Base-by-base conservation (phyloP, 2,329 filamentous ascomycete genomes). In the Apiospora rasikravindrae region DNA sequence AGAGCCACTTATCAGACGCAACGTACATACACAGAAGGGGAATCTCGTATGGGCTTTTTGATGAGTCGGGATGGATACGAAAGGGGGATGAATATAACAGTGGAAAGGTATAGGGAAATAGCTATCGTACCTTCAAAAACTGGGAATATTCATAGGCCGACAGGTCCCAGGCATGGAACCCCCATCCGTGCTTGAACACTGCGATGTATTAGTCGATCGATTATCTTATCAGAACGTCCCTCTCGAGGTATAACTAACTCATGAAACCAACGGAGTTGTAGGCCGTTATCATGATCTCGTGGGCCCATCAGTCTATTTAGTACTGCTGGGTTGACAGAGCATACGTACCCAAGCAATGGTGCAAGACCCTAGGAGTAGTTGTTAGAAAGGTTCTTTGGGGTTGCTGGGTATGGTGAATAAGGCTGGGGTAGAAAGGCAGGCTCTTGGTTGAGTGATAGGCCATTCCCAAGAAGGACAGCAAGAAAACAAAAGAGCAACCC, bases 161-260 rank as follows among this genome's bases (percentile, higher is more conserved):
- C 10, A 78, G 26, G 37, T 78, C 77, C 76, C 76, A 77, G 7
- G 75, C 73, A 68, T 78, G 74, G 22, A 73, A 72, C 1, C 77
- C 77, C 51, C 74, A 74, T 6, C 77, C 76, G 33, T 78, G 73
- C 2, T 75, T 72, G 11, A 72, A 72, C 77, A 76, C 77, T 78
- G 33, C 19, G 42, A 45, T 29, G 8, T 6, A n/a, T 26, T 45
- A 14, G 53, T 68, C 26, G 33, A 11, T 51, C 11, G n/a, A 19
- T 10, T 14, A 19, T 14, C 1, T 11, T 19, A 42, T 13, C 33
- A 19, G 47, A 13, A 26, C 53, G 13, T 40, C 6, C 19, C 24
- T 14, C 6, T 24, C 5, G 13, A 42, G 42, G 37, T 24, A 37
- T 8, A 26, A 71, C 70, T 51, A 44, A 74, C 71, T 73, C 68